Conservation (phyloP, 2,329 filamentous ascomycete genomes). For the Coniochaeta sp. region DNA sequence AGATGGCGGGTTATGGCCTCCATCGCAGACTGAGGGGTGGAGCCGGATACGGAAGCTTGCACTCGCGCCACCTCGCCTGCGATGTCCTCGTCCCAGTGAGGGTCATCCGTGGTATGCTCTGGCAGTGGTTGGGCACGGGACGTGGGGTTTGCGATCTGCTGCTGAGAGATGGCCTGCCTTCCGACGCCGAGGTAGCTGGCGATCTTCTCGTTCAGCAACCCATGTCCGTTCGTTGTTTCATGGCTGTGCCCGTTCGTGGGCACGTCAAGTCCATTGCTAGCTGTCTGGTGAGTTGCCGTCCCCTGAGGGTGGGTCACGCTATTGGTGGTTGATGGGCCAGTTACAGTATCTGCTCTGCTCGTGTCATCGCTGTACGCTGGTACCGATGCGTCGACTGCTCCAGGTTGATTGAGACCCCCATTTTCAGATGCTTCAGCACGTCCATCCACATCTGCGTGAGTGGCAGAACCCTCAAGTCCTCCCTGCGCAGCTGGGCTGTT, state of each 20-base stretch:
- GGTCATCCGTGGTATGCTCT: constrained; percentile 50
- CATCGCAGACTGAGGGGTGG: constrained; percentile 42
- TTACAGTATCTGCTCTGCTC: constrained; percentile 9
- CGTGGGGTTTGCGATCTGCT: constrained; percentile 14
- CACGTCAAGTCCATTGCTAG: neutral
- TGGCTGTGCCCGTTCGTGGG: neutral
- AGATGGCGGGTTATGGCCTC: constrained; percentile 58
- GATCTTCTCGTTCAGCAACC: constrained; percentile 4
- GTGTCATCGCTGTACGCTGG: constrained; percentile 5
- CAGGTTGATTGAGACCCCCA: constrained; percentile 14
- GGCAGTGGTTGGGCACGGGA: constrained; percentile 24
- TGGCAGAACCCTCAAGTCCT: constrained; percentile 14
- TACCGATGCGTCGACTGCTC: constrained; percentile 6
- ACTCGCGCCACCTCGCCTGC: constrained; percentile 54
- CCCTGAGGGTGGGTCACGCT: constrained; percentile 9
- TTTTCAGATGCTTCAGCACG: neutral
- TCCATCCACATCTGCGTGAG: neutral
- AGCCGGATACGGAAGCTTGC: constrained; percentile 46
- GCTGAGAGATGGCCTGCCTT: constrained; percentile 12
- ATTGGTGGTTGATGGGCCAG: constrained; percentile 15
- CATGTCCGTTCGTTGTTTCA: neutral
- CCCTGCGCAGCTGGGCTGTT: constrained; percentile 37
- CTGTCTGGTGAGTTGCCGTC: neutral
- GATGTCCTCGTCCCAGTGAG: constrained; percentile 58
- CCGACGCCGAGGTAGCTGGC: constrained; percentile 17